These are phyloP conservation scores for Capronia coronata DNA, from an alignment of 2,329 filamentous ascomycete genomes.

Conservation along the genomic window DNA sequence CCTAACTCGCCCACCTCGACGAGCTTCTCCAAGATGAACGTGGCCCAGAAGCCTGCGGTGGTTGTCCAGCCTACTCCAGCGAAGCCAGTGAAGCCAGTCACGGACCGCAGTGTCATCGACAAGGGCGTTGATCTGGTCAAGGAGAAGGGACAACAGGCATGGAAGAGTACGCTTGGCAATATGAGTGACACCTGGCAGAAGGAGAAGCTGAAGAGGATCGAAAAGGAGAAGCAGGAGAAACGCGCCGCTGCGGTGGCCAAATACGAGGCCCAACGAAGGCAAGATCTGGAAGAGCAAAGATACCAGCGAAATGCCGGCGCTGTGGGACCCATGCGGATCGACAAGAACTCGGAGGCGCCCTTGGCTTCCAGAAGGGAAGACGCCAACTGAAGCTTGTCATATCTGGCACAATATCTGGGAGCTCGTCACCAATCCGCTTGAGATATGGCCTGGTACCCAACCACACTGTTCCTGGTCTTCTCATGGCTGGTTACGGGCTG, in stretches of 20 bases:
- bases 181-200: constrained; percentile 8
- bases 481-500: too few species aligned
- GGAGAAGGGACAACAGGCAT: constrained; percentile 19
- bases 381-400: not conserved
- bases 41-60: not conserved
- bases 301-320: constrained; percentile 12
- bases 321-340: not conserved
- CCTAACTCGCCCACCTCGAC: not conserved
- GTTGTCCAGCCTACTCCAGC: not conserved
- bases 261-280: constrained; percentile 19
- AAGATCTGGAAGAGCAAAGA: constrained; percentile 15
- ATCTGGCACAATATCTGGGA: too few species aligned
- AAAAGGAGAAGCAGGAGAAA: constrained; percentile 6
- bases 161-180: constrained; percentile 6
- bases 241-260: constrained; percentile 6
- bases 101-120: constrained; percentile 33
- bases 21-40: constrained; percentile 17
- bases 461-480: too few species aligned
- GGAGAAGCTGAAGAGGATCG: constrained; percentile 3
- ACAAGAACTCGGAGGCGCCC: not conserved
- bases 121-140: constrained; percentile 34
- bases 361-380: not conserved
- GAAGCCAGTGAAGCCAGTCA: constrained; percentile 4
- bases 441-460: too few species aligned
- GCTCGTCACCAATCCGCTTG: too few species aligned